Evolutionary conservation across 164 flowering plant species (phyloP).

Genomic region (Vitis amurensis): DNA sequence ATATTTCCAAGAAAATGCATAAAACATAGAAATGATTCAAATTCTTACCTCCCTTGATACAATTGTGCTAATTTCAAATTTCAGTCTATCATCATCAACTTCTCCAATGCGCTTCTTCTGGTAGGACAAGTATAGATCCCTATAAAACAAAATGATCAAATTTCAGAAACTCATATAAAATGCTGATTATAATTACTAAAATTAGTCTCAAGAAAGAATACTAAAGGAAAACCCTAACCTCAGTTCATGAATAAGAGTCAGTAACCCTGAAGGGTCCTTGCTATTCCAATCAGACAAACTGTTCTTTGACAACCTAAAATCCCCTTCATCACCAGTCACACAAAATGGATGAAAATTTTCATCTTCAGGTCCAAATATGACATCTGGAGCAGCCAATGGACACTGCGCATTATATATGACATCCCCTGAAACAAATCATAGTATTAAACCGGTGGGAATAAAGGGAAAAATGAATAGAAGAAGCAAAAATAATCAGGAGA

Average conservation of each 20-base stretch:
- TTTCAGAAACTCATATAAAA: too few relatives aligned
- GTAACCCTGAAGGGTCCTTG: constrained; percentile 64
- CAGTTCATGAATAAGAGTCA: constrained; percentile 61
- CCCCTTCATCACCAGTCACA: constrained; percentile 23
- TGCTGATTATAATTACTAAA: background rate
- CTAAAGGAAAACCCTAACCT: constrained; percentile 43
- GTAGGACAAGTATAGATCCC: constrained; percentile 63
- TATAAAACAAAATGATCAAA: constrained; percentile 12
- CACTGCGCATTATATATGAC: constrained; percentile 66
- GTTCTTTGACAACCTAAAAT: constrained; percentile 27
- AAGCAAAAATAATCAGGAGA: background rate
- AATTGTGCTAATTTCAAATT: constrained; percentile 83
- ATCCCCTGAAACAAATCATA: constrained; percentile 59
- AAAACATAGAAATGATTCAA: background rate
- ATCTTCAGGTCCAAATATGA: constrained; percentile 78
- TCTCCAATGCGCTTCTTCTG: constrained; percentile 73
- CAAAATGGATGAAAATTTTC: constrained; percentile 58
- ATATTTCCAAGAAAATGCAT: background rate
- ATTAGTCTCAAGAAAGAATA: background rate
- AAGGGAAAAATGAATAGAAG: background rate
- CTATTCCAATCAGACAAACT: constrained; percentile 66
- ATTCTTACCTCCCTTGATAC: constrained; percentile 66
- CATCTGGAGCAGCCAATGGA: constrained; percentile 78
- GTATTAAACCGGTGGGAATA: background rate
- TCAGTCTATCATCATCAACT: constrained; percentile 84